Conservation (phyloP, 768 basidiomycete genomes). For the Chalciporus pseudorubinellus region DNA sequence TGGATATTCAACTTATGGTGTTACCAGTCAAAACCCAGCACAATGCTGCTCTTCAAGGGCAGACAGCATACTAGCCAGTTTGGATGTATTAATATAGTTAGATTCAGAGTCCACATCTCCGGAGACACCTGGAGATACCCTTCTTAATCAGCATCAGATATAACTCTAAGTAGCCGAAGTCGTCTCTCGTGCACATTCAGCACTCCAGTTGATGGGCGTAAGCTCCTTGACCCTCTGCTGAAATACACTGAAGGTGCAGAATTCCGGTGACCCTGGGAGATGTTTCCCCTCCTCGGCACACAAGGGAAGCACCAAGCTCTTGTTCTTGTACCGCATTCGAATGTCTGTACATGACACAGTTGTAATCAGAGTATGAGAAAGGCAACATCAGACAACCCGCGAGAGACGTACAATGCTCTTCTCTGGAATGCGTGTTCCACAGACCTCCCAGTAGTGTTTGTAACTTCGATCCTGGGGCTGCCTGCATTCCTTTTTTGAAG, state of each 20-base stretch:
- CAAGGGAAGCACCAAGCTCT: constrained; percentile 56
- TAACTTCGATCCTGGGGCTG: constrained; percentile 19
- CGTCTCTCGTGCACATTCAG: constrained; percentile 50
- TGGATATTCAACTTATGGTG: too few relatives aligned
- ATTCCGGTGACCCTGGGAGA: constrained; percentile 65
- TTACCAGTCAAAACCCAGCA: too few relatives aligned
- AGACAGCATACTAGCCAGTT: too few relatives aligned
- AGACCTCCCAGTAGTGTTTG: constrained; percentile 45
- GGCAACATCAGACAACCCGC: neutral
- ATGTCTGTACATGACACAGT: constrained; percentile 41
- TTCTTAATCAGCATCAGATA: neutral
- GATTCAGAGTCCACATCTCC: too few relatives aligned
- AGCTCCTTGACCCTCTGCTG: constrained; percentile 58
- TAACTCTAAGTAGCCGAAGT: neutral
- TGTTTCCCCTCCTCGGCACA: constrained; percentile 69
- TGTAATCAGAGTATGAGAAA: too few relatives aligned
- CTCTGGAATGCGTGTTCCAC: constrained; percentile 25
- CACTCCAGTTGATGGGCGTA: constrained; percentile 63
- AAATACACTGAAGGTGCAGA: constrained; percentile 70
- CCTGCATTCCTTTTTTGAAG: constrained; percentile 42
- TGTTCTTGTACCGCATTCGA: constrained; percentile 77
- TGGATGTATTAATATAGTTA: too few relatives aligned
- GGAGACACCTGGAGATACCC: too few relatives aligned
- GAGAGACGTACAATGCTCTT: constrained; percentile 44
- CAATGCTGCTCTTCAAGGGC: too few relatives aligned